Evolutionary conservation across 2,329 filamentous ascomycete genomes (phyloP).

Genomic region (Dothideomycetidae sp.): DNA sequence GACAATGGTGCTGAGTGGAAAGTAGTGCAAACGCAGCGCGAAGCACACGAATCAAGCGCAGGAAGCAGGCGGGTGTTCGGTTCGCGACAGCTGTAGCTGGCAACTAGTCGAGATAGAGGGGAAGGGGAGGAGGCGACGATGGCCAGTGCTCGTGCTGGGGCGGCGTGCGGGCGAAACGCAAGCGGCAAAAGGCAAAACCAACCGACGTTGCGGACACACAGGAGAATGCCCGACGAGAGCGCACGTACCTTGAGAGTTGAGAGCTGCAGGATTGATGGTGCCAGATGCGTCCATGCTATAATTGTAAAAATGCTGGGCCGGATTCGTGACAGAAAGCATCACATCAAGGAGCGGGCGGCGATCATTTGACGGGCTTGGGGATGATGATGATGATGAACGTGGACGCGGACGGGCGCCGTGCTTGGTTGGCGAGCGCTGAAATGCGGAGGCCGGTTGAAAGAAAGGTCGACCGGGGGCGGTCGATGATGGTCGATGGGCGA

Average conservation of each 20-base stretch:
- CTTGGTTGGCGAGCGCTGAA: no score
- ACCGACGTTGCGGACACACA: background rate
- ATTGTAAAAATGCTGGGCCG: constrained; percentile 17
- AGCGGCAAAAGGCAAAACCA: background rate
- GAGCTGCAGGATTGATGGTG: constrained; percentile 79
- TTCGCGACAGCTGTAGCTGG: constrained; percentile 54
- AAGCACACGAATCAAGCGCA: no score
- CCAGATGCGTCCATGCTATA: constrained; percentile 54
- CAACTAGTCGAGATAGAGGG: constrained; percentile 57
- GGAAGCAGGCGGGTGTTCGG: background rate
- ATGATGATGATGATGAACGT: no score
- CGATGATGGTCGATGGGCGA: constrained; percentile 1
- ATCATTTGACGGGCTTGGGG: background rate
- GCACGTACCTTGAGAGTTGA: constrained; percentile 61
- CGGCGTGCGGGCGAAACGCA: background rate
- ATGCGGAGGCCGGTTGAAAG: no score
- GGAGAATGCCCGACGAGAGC: no score
- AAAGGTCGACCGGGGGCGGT: no score
- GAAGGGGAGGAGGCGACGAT: constrained; percentile 67
- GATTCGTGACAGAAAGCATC: constrained; percentile 24
- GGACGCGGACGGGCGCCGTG: no score
- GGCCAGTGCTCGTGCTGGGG: constrained; percentile 43
- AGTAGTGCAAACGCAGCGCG: no score
- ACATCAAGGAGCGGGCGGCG: constrained; percentile 15
- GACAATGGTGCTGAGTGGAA: constrained; percentile 2